These are phyloP conservation scores for Aspergillus fijiensis DNA, from an alignment of 2,329 filamentous ascomycete species.

Conservation along the genomic window DNA sequence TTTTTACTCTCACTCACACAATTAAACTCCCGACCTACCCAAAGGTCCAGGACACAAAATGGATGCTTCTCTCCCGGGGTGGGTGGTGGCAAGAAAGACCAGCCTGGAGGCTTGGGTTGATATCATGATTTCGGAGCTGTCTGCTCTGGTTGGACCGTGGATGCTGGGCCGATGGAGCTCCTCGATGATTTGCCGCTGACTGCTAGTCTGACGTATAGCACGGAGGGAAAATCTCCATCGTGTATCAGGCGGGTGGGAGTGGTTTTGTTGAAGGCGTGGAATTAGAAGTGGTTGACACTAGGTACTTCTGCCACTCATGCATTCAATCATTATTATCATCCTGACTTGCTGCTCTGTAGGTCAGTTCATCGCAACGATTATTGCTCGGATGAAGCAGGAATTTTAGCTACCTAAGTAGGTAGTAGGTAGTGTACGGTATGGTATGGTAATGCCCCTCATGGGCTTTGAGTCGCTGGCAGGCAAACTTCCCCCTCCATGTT, in stretches of 20 bases:
- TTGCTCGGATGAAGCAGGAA: too few relatives aligned
- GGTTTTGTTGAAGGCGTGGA: too few relatives aligned
- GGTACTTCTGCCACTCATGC: too few relatives aligned
- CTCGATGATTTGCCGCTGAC: too few relatives aligned
- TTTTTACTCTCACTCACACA: too few relatives aligned
- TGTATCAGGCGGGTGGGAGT: neutral
- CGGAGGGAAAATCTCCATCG: neutral
- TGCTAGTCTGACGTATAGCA: neutral
- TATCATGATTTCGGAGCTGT: constrained; percentile 6
- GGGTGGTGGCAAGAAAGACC: neutral
- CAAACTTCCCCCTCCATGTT: neutral
- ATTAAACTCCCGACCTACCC: too few relatives aligned
- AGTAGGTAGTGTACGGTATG: neutral
- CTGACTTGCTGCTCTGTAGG: too few relatives aligned
- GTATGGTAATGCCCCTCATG: neutral
- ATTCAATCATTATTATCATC: too few relatives aligned
- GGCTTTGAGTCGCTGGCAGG: too few relatives aligned
- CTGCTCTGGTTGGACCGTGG: neutral
- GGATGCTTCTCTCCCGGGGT: neutral
- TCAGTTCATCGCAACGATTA: too few relatives aligned
- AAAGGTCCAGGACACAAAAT: too few relatives aligned
- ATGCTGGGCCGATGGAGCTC: neutral
- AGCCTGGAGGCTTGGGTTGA: neutral
- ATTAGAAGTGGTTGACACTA: too few relatives aligned
- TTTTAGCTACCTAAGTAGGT: neutral